phyloP scores from a whole-genome alignment of 352 stramenopile species.

The Globisporangium nagaii region DNA sequence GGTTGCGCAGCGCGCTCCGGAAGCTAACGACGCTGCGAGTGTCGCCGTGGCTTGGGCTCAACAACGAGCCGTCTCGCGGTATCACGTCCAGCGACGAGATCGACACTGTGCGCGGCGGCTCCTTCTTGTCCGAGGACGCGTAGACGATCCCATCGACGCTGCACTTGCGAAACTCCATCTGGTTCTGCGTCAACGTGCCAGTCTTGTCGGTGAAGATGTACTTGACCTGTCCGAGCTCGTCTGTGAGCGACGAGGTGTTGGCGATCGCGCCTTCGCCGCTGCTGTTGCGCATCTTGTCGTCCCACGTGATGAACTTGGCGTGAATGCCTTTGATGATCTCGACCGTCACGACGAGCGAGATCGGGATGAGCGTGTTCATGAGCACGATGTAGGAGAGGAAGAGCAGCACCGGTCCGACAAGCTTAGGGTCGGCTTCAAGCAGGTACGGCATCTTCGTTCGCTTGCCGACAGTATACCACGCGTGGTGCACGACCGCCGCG shows the following conservation, averaged over 20 bases:
- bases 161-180: constrained; percentile 95
- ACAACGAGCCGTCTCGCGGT: constrained; percentile 5
- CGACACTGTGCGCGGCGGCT: constrained; percentile 21
- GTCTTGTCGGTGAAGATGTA: constrained; percentile 95
- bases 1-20: constrained; percentile 38
- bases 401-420: constrained; percentile 37
- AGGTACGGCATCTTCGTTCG: constrained; percentile 2
- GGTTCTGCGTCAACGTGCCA: constrained; percentile 92
- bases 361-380: constrained; percentile 91
- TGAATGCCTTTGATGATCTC: constrained; percentile 76
- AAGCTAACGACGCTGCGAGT: constrained; percentile 28
- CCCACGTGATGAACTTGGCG: constrained; percentile 77
- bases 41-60: not conserved
- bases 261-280: constrained; percentile 65
- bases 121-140: constrained; percentile 27
- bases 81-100: constrained; percentile 28
- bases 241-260: constrained; percentile 87
- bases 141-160: constrained; percentile 89
- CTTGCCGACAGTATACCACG: constrained; percentile 11
- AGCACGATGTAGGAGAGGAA: constrained; percentile 90
- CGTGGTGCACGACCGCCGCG: constrained; percentile 32
- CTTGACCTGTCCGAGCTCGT: constrained; percentile 90
- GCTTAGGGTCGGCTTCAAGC: not conserved
- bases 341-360: constrained; percentile 89
- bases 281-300: constrained; percentile 47